phyloP scores from a whole-genome alignment of 495 filamentous ascomycete species.

The Hypoxylon subgilvum region DNA sequence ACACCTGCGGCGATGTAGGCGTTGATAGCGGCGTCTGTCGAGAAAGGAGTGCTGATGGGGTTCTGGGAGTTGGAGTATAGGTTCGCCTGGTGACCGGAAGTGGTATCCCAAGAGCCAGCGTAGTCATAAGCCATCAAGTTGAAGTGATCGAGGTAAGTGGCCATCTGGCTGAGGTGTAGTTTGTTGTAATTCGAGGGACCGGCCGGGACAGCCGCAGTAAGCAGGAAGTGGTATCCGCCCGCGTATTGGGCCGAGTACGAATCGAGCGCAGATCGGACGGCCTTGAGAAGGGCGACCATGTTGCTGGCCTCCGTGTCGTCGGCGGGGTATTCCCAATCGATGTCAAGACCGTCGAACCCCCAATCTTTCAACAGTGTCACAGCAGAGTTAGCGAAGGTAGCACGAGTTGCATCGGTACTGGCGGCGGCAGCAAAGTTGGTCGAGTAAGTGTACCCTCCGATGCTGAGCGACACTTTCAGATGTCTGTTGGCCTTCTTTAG shows the following conservation, averaged over 20 bases:
- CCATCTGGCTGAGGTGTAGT: conserved; percentile 70
- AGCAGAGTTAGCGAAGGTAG: conserved; percentile 69
- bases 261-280: conserved; percentile 69
- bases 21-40: conserved; percentile 66
- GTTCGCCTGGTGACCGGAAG: conserved; percentile 78
- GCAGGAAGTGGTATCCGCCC: conserved; percentile 65
- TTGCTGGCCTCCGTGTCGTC: conserved; percentile 67
- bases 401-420: conserved; percentile 58
- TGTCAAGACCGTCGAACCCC: conserved; percentile 56
- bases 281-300: conserved; percentile 72
- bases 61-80: conserved; percentile 61
- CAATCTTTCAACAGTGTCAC: conserved; percentile 69
- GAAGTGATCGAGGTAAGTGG: conserved; percentile 77
- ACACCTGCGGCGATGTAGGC: conserved; percentile 72
- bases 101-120: conserved; percentile 68
- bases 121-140: conserved; percentile 86
- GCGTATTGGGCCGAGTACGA: conserved; percentile 60
- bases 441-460: conserved; percentile 91
- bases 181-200: conserved; percentile 71
- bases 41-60: conserved; percentile 68
- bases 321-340: conserved; percentile 64
- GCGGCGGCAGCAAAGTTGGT: conserved; percentile 74
- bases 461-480: conserved; percentile 84
- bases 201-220: conserved; percentile 72
- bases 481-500: conserved; percentile 84